phyloP scores from a whole-genome alignment of 2,329 filamentous ascomycete species.

The Alternaria triticimaculans region DNA sequence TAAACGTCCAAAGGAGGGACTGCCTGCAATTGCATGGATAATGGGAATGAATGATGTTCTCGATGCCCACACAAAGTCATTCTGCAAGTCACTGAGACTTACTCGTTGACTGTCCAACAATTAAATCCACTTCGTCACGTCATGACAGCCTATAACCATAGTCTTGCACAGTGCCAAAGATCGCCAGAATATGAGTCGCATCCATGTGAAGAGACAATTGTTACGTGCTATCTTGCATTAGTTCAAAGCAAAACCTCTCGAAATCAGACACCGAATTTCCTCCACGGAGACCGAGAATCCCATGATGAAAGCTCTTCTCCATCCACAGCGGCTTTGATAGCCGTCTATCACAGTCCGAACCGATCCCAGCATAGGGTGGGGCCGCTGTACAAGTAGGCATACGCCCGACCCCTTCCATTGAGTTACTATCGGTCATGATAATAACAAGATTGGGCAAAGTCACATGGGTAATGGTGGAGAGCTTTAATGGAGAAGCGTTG shows the following conservation, averaged over 20 bases:
- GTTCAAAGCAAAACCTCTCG: neutral
- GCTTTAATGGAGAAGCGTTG: neutral
- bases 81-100: neutral
- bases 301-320: neutral
- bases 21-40: neutral
- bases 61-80: neutral
- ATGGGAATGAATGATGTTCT: neutral
- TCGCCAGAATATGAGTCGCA: neutral
- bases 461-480: neutral
- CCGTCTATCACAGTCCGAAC: neutral
- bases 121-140: neutral
- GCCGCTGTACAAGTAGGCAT: neutral
- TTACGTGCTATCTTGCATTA: neutral
- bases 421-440: neutral
- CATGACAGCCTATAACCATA: neutral
- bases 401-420: neutral
- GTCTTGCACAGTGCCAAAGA: neutral
- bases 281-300: neutral
- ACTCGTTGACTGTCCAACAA: neutral
- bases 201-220: neutral
- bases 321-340: neutral
- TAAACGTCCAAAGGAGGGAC: neutral
- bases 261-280: neutral
- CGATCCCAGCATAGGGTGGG: neutral
- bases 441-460: neutral